Evolutionary conservation across 495 filamentous ascomycete genomes (phyloP).

Genomic region (Aspergillus asperescens): DNA sequence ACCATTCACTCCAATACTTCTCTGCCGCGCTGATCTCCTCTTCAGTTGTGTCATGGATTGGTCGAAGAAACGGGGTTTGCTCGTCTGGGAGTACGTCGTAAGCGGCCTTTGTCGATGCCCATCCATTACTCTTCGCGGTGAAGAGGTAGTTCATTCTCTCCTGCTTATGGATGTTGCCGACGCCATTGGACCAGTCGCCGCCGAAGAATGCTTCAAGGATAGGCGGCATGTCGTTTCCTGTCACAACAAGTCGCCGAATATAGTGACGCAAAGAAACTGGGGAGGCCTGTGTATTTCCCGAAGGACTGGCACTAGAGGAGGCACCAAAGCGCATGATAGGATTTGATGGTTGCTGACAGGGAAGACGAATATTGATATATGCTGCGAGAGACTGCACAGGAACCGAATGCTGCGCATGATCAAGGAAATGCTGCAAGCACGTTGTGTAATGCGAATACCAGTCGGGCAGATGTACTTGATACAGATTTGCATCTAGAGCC

Average conservation of each 20-base stretch:
- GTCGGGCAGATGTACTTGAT: slow-evolving; percentile 64
- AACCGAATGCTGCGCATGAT: slow-evolving; percentile 72
- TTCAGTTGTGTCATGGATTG: slow-evolving; percentile 65
- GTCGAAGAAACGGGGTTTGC: slow-evolving; percentile 75
- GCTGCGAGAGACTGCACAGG: slow-evolving; percentile 84
- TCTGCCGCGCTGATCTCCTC: slow-evolving; percentile 79
- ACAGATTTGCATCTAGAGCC: slow-evolving; percentile 26
- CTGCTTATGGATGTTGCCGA: slow-evolving; percentile 73
- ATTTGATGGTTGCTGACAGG: slow-evolving; percentile 31
- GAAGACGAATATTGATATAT: slow-evolving; percentile 74
- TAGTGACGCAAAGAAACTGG: slow-evolving; percentile 73
- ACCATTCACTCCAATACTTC: slow-evolving; percentile 75
- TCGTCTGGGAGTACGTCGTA: slow-evolving; percentile 82
- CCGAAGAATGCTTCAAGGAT: slow-evolving; percentile 88
- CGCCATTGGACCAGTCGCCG: slow-evolving; percentile 69
- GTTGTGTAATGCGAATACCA: slow-evolving; percentile 88
- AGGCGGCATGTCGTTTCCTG: slow-evolving; percentile 71
- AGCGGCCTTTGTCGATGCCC: slow-evolving; percentile 75
- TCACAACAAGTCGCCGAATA: slow-evolving; percentile 83
- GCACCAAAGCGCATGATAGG: slow-evolving; percentile 12
- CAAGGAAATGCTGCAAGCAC: slow-evolving; percentile 83
- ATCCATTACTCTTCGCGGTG: slow-evolving; percentile 88
- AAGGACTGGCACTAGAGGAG: slow-evolving; percentile 11
- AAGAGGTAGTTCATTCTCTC: slow-evolving; percentile 93
- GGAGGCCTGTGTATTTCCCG: slow-evolving; percentile 17